phyloP scores from a whole-genome alignment of 2,329 filamentous ascomycete genomes.

The Aspergillus sp. region DNA sequence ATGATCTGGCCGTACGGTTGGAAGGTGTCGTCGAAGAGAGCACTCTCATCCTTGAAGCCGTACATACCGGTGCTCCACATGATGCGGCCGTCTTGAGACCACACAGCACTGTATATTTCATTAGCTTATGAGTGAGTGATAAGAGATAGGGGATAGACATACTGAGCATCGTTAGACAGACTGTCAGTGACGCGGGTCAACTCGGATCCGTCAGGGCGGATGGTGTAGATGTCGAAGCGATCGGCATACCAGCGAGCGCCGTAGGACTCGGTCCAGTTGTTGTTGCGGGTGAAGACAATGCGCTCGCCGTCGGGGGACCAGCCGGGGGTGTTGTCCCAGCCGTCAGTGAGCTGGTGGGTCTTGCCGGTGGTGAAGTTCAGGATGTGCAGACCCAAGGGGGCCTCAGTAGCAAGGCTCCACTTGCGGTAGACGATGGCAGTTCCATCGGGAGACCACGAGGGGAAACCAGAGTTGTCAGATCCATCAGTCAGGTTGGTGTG shows the following conservation, averaged over 20 bases:
- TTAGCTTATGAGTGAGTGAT: neutral
- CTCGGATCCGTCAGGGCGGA: slow-evolving; percentile 45
- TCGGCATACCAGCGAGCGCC: slow-evolving; percentile 5
- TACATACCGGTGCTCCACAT: slow-evolving; percentile 47
- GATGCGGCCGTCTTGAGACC: slow-evolving; percentile 47
- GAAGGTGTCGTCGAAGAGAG: slow-evolving; percentile 48
- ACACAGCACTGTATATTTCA: slow-evolving; percentile 36
- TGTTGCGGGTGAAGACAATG: slow-evolving; percentile 45
- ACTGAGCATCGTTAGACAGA: slow-evolving; percentile 47
- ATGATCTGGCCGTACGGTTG: slow-evolving; percentile 51
- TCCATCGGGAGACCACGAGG: slow-evolving; percentile 43
- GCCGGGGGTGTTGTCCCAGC: slow-evolving; percentile 45
- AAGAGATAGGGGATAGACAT: neutral
- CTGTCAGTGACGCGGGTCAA: slow-evolving; percentile 37
- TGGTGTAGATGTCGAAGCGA: slow-evolving; percentile 46
- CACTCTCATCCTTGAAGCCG: slow-evolving; percentile 47
- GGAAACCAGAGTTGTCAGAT: slow-evolving; percentile 43
- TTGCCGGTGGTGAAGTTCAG: slow-evolving; percentile 28
- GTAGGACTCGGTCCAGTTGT: slow-evolving; percentile 27
- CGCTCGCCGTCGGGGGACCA: slow-evolving; percentile 44
- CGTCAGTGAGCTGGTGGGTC: slow-evolving; percentile 37
- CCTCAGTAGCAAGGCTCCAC: slow-evolving; percentile 26
- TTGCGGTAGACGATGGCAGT: slow-evolving; percentile 41
- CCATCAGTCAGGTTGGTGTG: slow-evolving; percentile 39
- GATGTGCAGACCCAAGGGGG: slow-evolving; percentile 36